Evolutionary conservation across 371 early-diverging fungal species (phyloP).

Genomic region (Syncephalis plumigaleata): DNA sequence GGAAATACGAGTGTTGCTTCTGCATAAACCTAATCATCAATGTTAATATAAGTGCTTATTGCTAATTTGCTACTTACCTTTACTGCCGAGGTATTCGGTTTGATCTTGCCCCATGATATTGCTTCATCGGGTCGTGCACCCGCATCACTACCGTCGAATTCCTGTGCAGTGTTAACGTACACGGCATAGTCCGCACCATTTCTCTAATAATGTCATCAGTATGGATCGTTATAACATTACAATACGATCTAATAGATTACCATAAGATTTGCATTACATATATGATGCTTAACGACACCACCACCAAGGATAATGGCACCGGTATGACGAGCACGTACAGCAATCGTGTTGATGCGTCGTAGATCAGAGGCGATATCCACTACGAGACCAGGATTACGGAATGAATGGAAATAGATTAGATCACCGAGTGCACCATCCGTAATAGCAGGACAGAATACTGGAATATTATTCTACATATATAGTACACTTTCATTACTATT

Average conservation of each 20-base stretch:
- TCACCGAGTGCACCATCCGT: constrained; percentile 99
- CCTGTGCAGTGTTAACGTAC: constrained; percentile 96
- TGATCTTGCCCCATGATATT: constrained; percentile 99
- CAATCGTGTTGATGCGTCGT: constrained; percentile 81
- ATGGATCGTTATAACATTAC: background rate
- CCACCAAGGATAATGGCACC: constrained; percentile 98
- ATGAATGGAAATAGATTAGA: constrained; percentile 97
- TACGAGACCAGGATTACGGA: constrained; percentile 83
- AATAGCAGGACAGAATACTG: constrained; percentile 96
- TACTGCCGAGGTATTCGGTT: constrained; percentile 64
- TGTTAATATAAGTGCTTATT: background rate
- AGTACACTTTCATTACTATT: background rate
- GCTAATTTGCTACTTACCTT: constrained; percentile 29
- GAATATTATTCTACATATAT: constrained; percentile 77
- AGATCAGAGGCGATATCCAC: constrained; percentile 96
- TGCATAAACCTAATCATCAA: constrained; percentile 40
- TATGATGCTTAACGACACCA: constrained; percentile 98
- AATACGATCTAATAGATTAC: constrained; percentile 13
- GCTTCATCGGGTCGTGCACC: constrained; percentile 99
- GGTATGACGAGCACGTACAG: constrained; percentile 88
- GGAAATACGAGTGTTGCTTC: constrained; percentile 97
- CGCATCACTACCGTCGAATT: constrained; percentile 99
- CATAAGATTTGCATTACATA: constrained; percentile 99
- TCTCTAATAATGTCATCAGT: constrained; percentile 34
- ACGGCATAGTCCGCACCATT: constrained; percentile 99